Percentiles rank a stretch among this genome's conserved stretches.
Conservation (phyloP, 306 rosid genomes). For the Clitoria ternatea region DNA sequence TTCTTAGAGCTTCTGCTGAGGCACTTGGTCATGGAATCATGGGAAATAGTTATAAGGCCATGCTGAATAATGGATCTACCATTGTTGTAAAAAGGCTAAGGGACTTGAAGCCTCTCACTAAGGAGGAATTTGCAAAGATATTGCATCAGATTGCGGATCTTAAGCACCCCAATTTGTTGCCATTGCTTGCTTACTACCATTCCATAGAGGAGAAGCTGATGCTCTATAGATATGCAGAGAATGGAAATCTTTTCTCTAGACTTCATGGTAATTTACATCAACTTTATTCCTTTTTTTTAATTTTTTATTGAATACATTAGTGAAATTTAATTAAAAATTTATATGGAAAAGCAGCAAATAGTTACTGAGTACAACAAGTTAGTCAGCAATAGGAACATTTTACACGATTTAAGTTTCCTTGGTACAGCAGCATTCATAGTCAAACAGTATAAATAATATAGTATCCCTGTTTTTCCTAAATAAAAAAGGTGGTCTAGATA, state of each 20-base stretch:
- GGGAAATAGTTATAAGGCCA: constrained; percentile 75
- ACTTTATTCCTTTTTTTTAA: not conserved
- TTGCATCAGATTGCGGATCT: constrained; percentile 43
- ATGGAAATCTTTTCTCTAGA: constrained; percentile 59
- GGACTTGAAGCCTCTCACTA: constrained; percentile 60
- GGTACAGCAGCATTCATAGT: not conserved
- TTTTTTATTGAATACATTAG: not conserved
- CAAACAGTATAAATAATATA: not conserved
- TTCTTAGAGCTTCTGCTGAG: constrained; percentile 83
- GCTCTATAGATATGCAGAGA: constrained; percentile 48
- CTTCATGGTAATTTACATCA: constrained; percentile 50
- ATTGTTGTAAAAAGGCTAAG: constrained; percentile 73
- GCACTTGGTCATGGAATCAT: constrained; percentile 65
- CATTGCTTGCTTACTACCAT: constrained; percentile 61
- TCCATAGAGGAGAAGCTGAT: constrained; percentile 64
- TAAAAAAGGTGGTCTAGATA: not conserved
- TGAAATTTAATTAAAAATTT: not conserved
- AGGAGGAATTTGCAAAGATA: constrained; percentile 47
- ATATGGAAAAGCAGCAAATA: not conserved
- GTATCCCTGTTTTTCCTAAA: not conserved
- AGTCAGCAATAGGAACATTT: not conserved
- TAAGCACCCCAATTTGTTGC: constrained; percentile 57
- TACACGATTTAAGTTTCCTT: not conserved
- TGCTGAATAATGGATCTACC: constrained; percentile 40
- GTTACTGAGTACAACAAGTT: not conserved